Evolutionary conservation across 2,329 filamentous ascomycete genomes (phyloP), one percentile per base, ranked within the genome.

Genomic region (Zarea fungicola): DNA sequence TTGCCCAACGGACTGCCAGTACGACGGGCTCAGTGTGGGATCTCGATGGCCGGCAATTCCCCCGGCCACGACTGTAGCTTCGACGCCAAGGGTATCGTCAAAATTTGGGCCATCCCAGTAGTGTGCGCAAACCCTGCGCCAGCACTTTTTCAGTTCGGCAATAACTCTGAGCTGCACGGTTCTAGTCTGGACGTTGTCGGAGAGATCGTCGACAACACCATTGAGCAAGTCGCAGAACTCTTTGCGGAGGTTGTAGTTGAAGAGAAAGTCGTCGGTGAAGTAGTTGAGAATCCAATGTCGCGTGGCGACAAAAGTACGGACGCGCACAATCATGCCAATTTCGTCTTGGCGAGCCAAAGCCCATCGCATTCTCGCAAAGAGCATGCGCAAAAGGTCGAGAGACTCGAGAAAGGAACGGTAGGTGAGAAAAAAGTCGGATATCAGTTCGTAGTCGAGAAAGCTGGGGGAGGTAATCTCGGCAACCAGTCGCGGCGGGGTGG

Each of bases 261-360:
- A 68, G 34, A 95, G 81, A 63, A 96, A 99, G 63, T 99, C 93
- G 62, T 99, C 93, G 48, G 88, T 78, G 57, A 97, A 99, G 66
- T 99, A 99, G 65, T 99, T 99, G 54, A 99, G 70, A 50, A 97
- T 91, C 93, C 93, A 99, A 66, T 99, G 93, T 49, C 93, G 83
- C 37, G 97, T 76, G 7, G 93, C 93, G 22, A 96, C 93, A 70
- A 97, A 99, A 0, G 91, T 95, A 35, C 93, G 82, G 14, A 99
- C 95, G 42, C 92, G 83, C n/a, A 96, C 93, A 45, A 99, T 89
- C 62, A 90, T 87, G 32, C 93, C 93, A 50, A 84, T 83, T 63
- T 96, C 89, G 62, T 95, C 89, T 40, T 79, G 73, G 48, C 88
- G 80, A 41, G 80, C 80, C 42, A 96, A 76, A 1, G 93, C 90